phyloP scores from a whole-genome alignment of 352 stramenopile species.

The Pythium apleroticum region DNA sequence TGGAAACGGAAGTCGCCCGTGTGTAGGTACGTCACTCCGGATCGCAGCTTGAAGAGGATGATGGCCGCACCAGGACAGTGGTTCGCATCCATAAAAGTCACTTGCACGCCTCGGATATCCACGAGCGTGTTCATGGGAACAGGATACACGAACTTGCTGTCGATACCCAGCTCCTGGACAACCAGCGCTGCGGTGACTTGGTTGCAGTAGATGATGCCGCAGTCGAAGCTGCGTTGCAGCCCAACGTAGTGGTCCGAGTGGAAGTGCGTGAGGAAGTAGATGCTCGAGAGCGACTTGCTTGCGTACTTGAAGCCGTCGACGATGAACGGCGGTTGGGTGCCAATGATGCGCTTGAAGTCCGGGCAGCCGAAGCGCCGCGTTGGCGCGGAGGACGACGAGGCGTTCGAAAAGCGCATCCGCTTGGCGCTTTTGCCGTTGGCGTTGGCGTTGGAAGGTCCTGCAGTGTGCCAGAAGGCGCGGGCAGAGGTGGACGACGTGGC shows the following conservation, averaged over 20 bases:
- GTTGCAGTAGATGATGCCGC: conserved; percentile 96
- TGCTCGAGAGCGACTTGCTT: conserved; percentile 62
- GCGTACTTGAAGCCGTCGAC: conserved; percentile 89
- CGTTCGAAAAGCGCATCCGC: conserved; percentile 11
- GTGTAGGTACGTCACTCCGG: conserved; percentile 89
- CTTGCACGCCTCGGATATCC: conserved; percentile 82
- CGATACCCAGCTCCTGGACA: conserved; percentile 89
- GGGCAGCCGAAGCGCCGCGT: conserved; percentile 39
- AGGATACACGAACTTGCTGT: conserved; percentile 90
- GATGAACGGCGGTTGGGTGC: conserved; percentile 79
- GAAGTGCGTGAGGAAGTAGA: conserved; percentile 98
- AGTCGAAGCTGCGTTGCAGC: conserved; percentile 87
- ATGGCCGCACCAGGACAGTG: conserved; percentile 96
- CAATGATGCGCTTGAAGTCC: conserved; percentile 79
- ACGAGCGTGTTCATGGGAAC: conserved; percentile 89
- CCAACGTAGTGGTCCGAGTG: conserved; percentile 97
- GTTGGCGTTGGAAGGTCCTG: background rate
- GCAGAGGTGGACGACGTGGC: conserved; percentile 12
- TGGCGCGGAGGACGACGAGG: background rate
- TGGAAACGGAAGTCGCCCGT: conserved; percentile 89
- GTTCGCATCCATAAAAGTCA: conserved; percentile 96
- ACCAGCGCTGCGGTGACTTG: conserved; percentile 91
- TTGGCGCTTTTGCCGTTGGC: conserved; percentile 19
- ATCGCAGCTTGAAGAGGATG: conserved; percentile 91
- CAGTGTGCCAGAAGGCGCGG: conserved; percentile 24